Evolutionary conservation across 192 early-diverging fungal species (phyloP).

Genomic region (Mortierella claussenii): DNA sequence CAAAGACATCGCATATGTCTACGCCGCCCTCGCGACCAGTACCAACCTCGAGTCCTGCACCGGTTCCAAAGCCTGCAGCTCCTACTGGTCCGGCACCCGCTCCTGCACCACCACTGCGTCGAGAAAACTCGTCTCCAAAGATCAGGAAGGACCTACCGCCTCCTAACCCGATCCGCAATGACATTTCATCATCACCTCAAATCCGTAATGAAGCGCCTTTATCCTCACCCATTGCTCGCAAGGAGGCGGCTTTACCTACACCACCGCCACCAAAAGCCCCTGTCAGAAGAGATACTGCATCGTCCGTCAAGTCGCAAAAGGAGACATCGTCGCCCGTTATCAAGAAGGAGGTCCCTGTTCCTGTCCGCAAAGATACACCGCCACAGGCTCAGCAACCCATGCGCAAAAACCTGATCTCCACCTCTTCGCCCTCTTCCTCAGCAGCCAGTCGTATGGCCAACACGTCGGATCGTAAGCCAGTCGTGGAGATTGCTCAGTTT

Average conservation of each 20-base stretch:
- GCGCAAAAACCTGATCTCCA: conserved; percentile 39
- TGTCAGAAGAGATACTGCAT: conserved; percentile 35
- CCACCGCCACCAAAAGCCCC: conserved; percentile 32
- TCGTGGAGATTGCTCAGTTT: conserved; percentile 63
- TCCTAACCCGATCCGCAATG: not conserved
- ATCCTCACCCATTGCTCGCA: conserved; percentile 27
- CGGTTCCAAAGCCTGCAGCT: not conserved
- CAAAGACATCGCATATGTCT: conserved; percentile 19
- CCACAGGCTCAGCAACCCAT: conserved; percentile 33
- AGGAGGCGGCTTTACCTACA: conserved; percentile 5
- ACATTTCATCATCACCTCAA: conserved; percentile 20
- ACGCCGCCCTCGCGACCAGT: conserved; percentile 7
- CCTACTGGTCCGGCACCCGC: not conserved
- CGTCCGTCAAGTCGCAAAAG: conserved; percentile 42
- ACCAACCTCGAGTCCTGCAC: conserved; percentile 8
- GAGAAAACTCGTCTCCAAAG: conserved; percentile 36
- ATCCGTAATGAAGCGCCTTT: conserved; percentile 30
- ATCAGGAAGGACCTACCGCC: conserved; percentile 25
- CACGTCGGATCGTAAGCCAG: conserved; percentile 17
- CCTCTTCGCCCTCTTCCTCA: conserved; percentile 32
- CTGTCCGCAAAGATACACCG: conserved; percentile 21
- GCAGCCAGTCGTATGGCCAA: conserved; percentile 10
- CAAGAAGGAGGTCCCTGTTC: conserved; percentile 15
- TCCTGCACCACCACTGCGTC: conserved; percentile 18
- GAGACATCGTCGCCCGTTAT: conserved; percentile 29